These are phyloP conservation scores for Starmerella lactis-condensi DNA, from an alignment of 805 yeast genomes.

Conservation along the genomic window DNA sequence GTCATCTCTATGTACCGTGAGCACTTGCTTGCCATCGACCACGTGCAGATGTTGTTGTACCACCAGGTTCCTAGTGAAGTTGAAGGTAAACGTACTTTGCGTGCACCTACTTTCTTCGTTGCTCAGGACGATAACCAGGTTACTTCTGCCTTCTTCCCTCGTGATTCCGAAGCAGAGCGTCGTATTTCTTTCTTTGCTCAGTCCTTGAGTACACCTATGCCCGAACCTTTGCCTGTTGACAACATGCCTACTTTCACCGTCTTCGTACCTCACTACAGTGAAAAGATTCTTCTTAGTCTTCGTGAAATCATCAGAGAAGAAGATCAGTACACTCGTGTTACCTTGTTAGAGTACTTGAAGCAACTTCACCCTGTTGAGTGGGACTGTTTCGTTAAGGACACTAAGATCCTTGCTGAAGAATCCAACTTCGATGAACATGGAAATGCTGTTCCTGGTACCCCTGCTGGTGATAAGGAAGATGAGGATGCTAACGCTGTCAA, in stretches of 20 bases:
- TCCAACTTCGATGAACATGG: constrained; percentile 45
- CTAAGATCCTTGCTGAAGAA: constrained; percentile 87
- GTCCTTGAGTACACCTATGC: constrained; percentile 94
- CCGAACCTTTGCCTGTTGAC: constrained; percentile 97
- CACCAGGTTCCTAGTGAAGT: constrained; percentile 97
- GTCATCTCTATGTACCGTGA: constrained; percentile 99
- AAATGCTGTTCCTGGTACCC: constrained; percentile 20
- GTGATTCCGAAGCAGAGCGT: constrained; percentile 95
- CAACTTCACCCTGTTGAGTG: constrained; percentile 93
- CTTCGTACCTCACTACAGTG: constrained; percentile 87
- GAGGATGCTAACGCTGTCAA: constrained; percentile 54
- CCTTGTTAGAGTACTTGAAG: constrained; percentile 80
- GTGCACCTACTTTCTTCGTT: constrained; percentile 98
- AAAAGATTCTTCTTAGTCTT: constrained; percentile 79
- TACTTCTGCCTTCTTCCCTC: constrained; percentile 93
- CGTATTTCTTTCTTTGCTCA: constrained; percentile 99
- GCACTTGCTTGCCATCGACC: constrained; percentile 93
- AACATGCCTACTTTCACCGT: constrained; percentile 99
- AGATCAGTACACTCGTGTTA: constrained; percentile 88
- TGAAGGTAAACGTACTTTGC: constrained; percentile 93
- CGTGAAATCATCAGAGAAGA: constrained; percentile 95
- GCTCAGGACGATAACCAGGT: constrained; percentile 90
- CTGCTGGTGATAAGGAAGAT: constrained; percentile 22
- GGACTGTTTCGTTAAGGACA: constrained; percentile 93
- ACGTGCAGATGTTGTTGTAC: constrained; percentile 88